These are phyloP conservation scores for Paraurostyla sp. DNA, from an alignment of 73 alveolate species.

Conservation along the genomic window DNA sequence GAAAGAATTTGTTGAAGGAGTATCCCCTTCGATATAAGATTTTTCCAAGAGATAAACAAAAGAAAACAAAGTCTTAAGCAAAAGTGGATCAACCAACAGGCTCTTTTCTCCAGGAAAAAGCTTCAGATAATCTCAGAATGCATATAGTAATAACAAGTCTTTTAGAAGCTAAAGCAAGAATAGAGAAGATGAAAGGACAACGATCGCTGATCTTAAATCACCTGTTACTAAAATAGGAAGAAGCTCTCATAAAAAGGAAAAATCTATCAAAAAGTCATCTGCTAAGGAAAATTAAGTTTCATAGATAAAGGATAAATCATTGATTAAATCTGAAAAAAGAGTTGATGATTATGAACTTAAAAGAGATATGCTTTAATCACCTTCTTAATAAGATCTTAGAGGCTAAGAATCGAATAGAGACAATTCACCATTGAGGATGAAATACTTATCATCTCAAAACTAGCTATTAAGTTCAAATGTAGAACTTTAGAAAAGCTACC, in stretches of 20 bases:
- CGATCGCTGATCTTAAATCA: too few species aligned
- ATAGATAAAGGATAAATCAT: too few species aligned
- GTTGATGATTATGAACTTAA: not conserved
- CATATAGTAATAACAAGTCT: not conserved
- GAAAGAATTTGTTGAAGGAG: conserved; percentile 65
- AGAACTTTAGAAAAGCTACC: not conserved
- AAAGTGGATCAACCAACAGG: conserved; percentile 7
- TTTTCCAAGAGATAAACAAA: conserved; percentile 43
- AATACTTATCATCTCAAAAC: not conserved
- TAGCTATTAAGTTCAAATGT: not conserved
- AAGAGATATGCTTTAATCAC: not conserved
- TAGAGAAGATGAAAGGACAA: not conserved
- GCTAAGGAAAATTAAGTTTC: too few species aligned
- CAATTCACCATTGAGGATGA: conserved; percentile 18
- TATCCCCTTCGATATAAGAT: conserved; percentile 39
- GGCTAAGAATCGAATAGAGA: not conserved
- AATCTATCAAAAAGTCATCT: too few species aligned
- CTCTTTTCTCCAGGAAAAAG: not conserved
- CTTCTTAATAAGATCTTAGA: not conserved
- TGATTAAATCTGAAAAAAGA: too few species aligned
- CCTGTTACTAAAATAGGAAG: too few species aligned
- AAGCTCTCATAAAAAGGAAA: too few species aligned
- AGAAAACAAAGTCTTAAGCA: not conserved
- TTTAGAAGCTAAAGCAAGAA: conserved; percentile 11
- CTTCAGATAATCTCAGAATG: not conserved